Evolutionary conservation across 495 filamentous ascomycete genomes (phyloP), one percentile per base, ranked within the genome.

Genomic region (Podospora bellae-mahoneyi): DNA sequence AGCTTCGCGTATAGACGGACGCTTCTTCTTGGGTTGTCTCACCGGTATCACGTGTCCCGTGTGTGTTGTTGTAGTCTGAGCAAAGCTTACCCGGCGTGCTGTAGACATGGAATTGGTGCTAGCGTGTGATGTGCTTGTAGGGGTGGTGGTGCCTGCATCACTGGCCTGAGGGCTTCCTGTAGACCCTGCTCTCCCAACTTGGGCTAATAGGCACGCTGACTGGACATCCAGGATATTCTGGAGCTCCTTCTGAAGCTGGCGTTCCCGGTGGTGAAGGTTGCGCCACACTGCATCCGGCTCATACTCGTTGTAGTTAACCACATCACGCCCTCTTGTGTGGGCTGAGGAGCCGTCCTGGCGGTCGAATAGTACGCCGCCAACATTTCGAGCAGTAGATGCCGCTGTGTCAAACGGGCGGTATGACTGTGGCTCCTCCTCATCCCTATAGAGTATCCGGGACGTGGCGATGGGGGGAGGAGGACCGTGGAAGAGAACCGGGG

Each of bases 221-320:
- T 98, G 94, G 0, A 91, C 90, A 79, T 98, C 93, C 30, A 98
- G 85, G 4, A 97, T 79, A 28, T 80, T 74, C 76, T 98, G 94
- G 4, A 98, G 83, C 60, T 93, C 88, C 48, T 82, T 82, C 68
- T 97, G 89, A 19, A 97, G 87, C 63, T 86, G 79, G 27, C 76
- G 81, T 67, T 90, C 86, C 64, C 83, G 84, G n/a, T 74, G 73
- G 61, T 76, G 75, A 2, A 80, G 70, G 62, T 70, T 76, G 1
- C 74, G 75, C 78, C 78, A 80, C n/a, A 72, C 44, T 2, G 77
- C 64, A 66, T 80, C 75, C 10, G 75, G 73, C 34, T 76, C 72
- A 68, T 72, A 69, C n/a, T 73, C 66, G 62, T 66, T 64, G 13
- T 48, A 55, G 48, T 66, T 30, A 30, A 69, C 63, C 9, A 16